Base-by-base conservation (phyloP, 2,329 filamentous ascomycete genomes). In the Phyllosticta citribraziliensis region DNA sequence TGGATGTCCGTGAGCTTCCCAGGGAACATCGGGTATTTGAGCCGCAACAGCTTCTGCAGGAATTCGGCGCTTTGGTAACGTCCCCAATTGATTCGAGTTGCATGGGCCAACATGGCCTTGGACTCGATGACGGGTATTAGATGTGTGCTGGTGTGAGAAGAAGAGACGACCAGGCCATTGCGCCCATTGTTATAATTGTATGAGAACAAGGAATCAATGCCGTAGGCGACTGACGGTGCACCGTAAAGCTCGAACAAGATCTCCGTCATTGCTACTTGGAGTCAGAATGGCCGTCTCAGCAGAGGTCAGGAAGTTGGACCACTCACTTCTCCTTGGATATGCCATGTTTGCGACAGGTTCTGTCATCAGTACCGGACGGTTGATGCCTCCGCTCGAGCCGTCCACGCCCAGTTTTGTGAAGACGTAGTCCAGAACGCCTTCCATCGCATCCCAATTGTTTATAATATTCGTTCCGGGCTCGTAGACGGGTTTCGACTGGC, bases 391-490 rank as follows among this genome's bases (percentile, higher is more conserved):
- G 56, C 87, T 84, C 3, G 80, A 79, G 17, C 85, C 85, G 66
- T 95, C 91, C 67, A 99, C 82, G 4, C 94, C 94, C 60, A 99
- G 78, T 76, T 97, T 97, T 66, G 97, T 81, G 73, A 99, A 99
- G 52, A 92, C 83, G 74, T 97, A 97, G 76, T 99, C 94, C 55
- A 99, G 77, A 5, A 97, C 81, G 62, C 93, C 91, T 74, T 99
- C 94, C 85, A 96, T 91, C 35, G 91, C 92, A 74, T 99, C 94
- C 91, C 95, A 99, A 72, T 97, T 97, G 73, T 90, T 92, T 63
- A 97, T 85, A 55, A 99, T 88, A 65, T 92, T 93, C 53, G 88
- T 93, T 24, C 92, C 92, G 1, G 88, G 84, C 73, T 99, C 94
- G 68, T 97, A 97, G 1, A 92, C 88, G 72, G 90, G 89, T 72